Evolutionary conservation across 2,329 filamentous ascomycete genomes (phyloP).

Genomic region (Xylaria sp.): DNA sequence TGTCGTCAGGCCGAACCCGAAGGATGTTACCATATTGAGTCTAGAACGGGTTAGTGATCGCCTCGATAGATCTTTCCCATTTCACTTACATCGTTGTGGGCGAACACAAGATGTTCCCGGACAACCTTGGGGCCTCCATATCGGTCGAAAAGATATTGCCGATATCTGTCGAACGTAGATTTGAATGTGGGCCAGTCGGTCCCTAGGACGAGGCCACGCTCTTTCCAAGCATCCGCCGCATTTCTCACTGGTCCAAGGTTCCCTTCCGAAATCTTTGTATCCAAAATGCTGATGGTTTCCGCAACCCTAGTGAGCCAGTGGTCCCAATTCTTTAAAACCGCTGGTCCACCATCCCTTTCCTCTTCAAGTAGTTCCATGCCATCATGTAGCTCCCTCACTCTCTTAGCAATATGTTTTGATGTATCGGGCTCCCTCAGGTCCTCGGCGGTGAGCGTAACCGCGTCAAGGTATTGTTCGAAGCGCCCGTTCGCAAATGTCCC

Average conservation of each 20-base stretch:
- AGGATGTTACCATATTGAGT: conserved; percentile 99
- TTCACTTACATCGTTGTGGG: conserved; percentile 89
- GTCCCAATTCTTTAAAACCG: conserved; percentile 94
- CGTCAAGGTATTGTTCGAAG: conserved; percentile 94
- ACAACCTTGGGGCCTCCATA: conserved; percentile 76
- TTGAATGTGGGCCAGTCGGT: conserved; percentile 85
- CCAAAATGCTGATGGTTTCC: conserved; percentile 67
- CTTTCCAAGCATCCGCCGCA: conserved; percentile 68
- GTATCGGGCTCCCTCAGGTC: conserved; percentile 85
- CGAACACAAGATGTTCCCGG: conserved; percentile 84
- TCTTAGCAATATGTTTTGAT: conserved; percentile 93
- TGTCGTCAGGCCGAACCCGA: conserved; percentile 72
- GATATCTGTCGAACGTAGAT: conserved; percentile 79
- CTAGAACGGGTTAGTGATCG: conserved; percentile 58
- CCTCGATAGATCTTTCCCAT: not conserved
- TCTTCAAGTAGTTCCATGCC: conserved; percentile 86
- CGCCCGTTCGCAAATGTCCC: conserved; percentile 95
- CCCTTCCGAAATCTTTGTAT: conserved; percentile 66
- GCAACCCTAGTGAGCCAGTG: conserved; percentile 80
- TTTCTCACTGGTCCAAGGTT: conserved; percentile 46
- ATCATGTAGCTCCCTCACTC: conserved; percentile 95
- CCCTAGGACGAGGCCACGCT: conserved; percentile 81
- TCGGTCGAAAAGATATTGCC: conserved; percentile 75
- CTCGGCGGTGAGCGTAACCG: conserved; percentile 78
- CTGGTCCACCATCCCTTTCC: conserved; percentile 82